phyloP scores from a whole-genome alignment of 2,329 filamentous ascomycete species.

The Fusarium pseudoanthophilum region DNA sequence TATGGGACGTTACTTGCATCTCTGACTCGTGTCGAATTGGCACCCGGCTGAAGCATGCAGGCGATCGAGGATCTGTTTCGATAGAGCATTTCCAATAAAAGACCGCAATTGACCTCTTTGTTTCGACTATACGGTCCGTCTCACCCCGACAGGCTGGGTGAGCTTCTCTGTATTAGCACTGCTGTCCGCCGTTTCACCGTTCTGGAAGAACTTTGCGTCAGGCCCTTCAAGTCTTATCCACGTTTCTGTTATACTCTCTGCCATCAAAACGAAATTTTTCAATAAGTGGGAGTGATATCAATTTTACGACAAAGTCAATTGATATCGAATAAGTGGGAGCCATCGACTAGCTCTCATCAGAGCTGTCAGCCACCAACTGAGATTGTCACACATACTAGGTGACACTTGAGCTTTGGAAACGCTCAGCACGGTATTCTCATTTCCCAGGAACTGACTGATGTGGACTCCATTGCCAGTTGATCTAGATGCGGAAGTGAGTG shows the following conservation, averaged over 20 bases:
- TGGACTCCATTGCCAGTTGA: not conserved
- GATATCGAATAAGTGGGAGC: no score
- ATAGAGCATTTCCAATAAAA: not conserved
- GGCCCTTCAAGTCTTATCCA: not conserved
- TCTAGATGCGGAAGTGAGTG: not conserved
- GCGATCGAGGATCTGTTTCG: not conserved
- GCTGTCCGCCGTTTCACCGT: not conserved
- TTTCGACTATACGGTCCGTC: not conserved
- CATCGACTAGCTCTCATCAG: not conserved
- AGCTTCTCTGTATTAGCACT: not conserved
- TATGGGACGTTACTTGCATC: not conserved
- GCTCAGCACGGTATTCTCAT: no score
- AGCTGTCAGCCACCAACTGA: not conserved
- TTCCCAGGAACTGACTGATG: not conserved
- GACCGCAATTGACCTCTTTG: not conserved
- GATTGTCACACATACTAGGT: not conserved
- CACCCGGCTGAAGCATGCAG: not conserved
- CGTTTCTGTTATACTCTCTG: not conserved
- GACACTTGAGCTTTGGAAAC: not conserved
- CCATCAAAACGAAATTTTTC: no score
- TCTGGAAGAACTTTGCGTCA: not conserved
- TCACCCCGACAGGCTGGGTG: not conserved
- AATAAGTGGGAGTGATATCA: not conserved
- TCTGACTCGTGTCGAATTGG: not conserved
- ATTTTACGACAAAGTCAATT: not conserved